These are phyloP conservation scores for Dactylellina haptotyla DNA, from an alignment of 2,329 filamentous ascomycete species.

Conservation along the genomic window DNA sequence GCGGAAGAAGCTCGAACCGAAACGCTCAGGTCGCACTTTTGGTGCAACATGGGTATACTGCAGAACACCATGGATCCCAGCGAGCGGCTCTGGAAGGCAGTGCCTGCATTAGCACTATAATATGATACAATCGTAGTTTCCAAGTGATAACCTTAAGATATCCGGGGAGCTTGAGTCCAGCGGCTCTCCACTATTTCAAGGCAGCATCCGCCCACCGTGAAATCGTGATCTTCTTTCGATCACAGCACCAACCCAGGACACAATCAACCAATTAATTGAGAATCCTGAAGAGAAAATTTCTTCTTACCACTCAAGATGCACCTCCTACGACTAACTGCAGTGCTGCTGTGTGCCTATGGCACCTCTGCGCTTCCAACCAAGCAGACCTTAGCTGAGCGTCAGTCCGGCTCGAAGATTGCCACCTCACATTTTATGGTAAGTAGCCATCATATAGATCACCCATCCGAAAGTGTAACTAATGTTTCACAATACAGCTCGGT, in stretches of 20 bases:
- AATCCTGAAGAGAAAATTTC: neutral
- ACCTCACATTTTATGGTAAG: conserved; percentile 49
- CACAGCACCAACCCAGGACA: conserved; percentile 15
- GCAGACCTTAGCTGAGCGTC: conserved; percentile 16
- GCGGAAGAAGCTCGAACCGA: conserved; percentile 40
- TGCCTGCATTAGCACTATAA: neutral
- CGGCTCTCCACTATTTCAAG: conserved; percentile 26
- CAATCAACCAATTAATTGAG: neutral
- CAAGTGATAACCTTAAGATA: neutral
- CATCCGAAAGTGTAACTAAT: neutral
- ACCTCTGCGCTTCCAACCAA: conserved; percentile 38
- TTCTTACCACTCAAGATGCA: conserved; percentile 24
- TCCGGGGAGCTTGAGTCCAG: neutral
- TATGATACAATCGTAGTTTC: conserved; percentile 24
- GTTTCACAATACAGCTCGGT: conserved; percentile 56
- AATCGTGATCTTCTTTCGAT: neutral
- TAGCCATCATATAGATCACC: neutral
- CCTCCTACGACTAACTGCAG: conserved; percentile 26
- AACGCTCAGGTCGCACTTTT: conserved; percentile 11
- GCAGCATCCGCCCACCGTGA: neutral
- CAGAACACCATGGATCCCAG: neutral
- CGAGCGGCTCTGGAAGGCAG: conserved; percentile 1
- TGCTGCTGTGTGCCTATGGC: conserved; percentile 44
- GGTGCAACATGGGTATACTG: conserved; percentile 6
- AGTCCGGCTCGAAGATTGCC: conserved; percentile 36